phyloP scores from a whole-genome alignment of 2,329 filamentous ascomycete genomes.

The Podosphaera fusca region DNA sequence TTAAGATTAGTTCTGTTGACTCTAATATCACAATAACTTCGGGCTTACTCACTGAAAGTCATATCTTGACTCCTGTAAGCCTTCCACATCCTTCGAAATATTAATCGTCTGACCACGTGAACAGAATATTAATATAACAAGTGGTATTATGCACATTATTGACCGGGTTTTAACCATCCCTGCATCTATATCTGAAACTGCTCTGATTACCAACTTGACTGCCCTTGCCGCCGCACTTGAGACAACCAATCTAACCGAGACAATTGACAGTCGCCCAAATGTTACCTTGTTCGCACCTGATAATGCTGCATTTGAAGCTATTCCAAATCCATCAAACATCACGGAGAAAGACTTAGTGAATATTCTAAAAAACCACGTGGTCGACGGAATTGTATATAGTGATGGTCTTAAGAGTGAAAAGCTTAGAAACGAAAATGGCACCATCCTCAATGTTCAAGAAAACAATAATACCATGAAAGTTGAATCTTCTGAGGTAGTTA shows the following conservation, averaged over 20 bases:
- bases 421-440: too few species aligned
- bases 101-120: not conserved
- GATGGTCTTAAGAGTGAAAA: not conserved
- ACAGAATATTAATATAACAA: conserved; percentile 26
- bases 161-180: conserved; percentile 27
- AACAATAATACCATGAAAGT: too few species aligned
- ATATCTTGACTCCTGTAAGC: conserved; percentile 10
- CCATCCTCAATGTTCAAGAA: too few species aligned
- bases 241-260: conserved; percentile 13
- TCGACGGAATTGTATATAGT: not conserved
- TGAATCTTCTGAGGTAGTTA: too few species aligned
- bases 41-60: conserved; percentile 10
- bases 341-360: conserved; percentile 3
- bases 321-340: conserved; percentile 13
- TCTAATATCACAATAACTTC: conserved; percentile 18
- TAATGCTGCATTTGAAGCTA: conserved; percentile 15
- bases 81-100: not conserved
- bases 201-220: conserved; percentile 17
- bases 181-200: conserved; percentile 15
- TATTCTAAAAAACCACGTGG: not conserved
- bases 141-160: conserved; percentile 26
- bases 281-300: conserved; percentile 24
- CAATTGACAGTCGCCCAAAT: conserved; percentile 22
- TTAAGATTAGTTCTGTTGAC: conserved; percentile 20
- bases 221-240: conserved; percentile 16